Evolutionary conservation across 768 basidiomycete species (phyloP).

Genomic region (Filobasidium wieringae): DNA sequence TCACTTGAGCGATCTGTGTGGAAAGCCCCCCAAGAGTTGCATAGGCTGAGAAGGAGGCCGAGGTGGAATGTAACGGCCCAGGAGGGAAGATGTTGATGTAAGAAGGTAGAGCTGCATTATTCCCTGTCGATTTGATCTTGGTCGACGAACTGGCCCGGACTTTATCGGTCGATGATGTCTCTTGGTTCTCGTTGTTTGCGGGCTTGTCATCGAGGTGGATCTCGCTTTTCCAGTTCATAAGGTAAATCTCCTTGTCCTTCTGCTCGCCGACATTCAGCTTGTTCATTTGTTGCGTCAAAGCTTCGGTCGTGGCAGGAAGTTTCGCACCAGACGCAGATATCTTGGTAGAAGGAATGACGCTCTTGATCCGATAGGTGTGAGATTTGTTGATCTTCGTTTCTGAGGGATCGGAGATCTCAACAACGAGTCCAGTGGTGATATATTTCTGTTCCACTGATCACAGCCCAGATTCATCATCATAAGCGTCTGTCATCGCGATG

Average conservation of each 20-base stretch:
- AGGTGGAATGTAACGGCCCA: conserved; percentile 8
- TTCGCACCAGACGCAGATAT: not conserved
- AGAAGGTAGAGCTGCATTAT: conserved; percentile 21
- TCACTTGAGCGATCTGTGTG: conserved; percentile 74
- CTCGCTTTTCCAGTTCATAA: conserved; percentile 25
- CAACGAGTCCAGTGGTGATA: conserved; percentile 4
- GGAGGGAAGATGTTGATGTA: conserved; percentile 39
- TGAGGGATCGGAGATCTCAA: conserved; percentile 5
- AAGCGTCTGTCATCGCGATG: too few relatives aligned
- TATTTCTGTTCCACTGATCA: conserved; percentile 12
- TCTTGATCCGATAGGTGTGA: conserved; percentile 7
- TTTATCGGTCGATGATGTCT: not conserved
- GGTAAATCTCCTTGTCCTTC: conserved; percentile 8
- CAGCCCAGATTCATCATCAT: not conserved
- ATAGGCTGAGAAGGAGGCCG: conserved; percentile 47
- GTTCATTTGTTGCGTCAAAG: conserved; percentile 15
- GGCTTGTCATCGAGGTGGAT: conserved; percentile 8
- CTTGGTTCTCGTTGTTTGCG: not conserved
- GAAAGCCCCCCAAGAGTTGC: conserved; percentile 73
- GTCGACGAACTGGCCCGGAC: not conserved
- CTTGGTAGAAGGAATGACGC: not conserved
- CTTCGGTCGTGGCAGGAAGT: not conserved
- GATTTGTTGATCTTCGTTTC: not conserved
- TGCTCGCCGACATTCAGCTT: conserved; percentile 6
- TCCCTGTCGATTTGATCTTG: not conserved